phyloP scores from a whole-genome alignment of 179 eudicot genomes.

The Spergularia azorica region DNA sequence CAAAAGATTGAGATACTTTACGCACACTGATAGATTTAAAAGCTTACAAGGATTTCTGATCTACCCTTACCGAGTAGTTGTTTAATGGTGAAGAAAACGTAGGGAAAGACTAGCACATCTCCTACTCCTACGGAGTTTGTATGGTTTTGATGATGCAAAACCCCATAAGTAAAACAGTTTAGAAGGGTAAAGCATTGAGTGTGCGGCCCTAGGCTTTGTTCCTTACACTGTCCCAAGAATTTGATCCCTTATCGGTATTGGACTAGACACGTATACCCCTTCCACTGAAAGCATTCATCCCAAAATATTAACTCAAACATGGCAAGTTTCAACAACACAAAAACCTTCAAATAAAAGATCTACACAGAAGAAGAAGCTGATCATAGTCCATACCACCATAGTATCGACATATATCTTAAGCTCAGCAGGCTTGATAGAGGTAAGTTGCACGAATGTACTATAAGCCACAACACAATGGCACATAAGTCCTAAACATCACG shows the following conservation, averaged over 20 bases:
- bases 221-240: background rate
- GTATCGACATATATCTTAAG: too few species aligned
- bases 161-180: too few species aligned
- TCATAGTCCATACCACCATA: too few species aligned
- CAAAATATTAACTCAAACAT: background rate
- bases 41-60: background rate
- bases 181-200: background rate
- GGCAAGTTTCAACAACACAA: too few species aligned
- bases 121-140: background rate
- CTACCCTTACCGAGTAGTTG: background rate
- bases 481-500: background rate
- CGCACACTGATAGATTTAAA: background rate
- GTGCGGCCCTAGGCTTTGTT: conserved; percentile 1
- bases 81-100: background rate
- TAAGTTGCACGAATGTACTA: background rate
- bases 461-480: background rate
- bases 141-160: too few species aligned
- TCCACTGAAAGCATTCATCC: background rate
- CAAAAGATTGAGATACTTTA: background rate
- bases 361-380: background rate
- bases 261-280: background rate
- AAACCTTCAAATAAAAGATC: background rate
- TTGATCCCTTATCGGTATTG: too few species aligned
- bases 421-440: too few species aligned
- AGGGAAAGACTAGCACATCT: background rate